Percentiles rank a stretch among this genome's conserved stretches.
These are phyloP conservation scores for Ogataea kodamae DNA, from an alignment of 805 yeast genomes.

Conservation along the genomic window DNA sequence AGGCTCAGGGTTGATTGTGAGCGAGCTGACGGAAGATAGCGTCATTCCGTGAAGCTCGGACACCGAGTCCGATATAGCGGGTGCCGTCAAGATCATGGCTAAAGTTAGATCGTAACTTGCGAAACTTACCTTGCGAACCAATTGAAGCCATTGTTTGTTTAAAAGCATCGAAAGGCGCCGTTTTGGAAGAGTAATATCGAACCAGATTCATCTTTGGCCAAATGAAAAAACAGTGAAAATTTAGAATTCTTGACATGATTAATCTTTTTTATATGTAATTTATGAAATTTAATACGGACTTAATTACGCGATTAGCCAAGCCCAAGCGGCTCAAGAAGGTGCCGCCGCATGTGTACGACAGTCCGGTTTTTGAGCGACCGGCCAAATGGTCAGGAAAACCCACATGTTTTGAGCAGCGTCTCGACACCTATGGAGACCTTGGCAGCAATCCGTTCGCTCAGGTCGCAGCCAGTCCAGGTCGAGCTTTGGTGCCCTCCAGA, in stretches of 20 bases:
- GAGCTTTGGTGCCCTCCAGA: slow-evolving; percentile 38
- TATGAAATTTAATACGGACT: slow-evolving; percentile 14
- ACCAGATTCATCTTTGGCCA: slow-evolving; percentile 5
- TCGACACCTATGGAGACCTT: slow-evolving; percentile 25
- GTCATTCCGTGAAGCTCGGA: slow-evolving; percentile 66
- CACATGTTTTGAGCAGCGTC: slow-evolving; percentile 14
- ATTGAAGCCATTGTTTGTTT: slow-evolving; percentile 35
- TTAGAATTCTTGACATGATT: neutral
- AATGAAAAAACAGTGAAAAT: slow-evolving; percentile 1
- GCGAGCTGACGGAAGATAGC: slow-evolving; percentile 78
- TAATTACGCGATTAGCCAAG: slow-evolving; percentile 5
- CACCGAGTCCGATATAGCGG: slow-evolving; percentile 26
- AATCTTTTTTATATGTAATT: neutral
- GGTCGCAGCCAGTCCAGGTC: slow-evolving; percentile 39
- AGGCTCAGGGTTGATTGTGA: slow-evolving; percentile 75
- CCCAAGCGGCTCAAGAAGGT: slow-evolving; percentile 3
- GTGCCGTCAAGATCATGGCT: slow-evolving; percentile 59
- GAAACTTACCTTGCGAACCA: slow-evolving; percentile 34
- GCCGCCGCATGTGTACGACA: neutral
- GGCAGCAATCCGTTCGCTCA: slow-evolving; percentile 37
- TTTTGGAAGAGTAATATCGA: slow-evolving; percentile 7
- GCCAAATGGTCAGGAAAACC: slow-evolving; percentile 23
- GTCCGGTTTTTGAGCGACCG: slow-evolving; percentile 26
- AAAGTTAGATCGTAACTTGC: slow-evolving; percentile 35
- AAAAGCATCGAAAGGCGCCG: slow-evolving; percentile 27